Conservation (phyloP, 2,329 filamentous ascomycete genomes). For the Cercospora sp. region DNA sequence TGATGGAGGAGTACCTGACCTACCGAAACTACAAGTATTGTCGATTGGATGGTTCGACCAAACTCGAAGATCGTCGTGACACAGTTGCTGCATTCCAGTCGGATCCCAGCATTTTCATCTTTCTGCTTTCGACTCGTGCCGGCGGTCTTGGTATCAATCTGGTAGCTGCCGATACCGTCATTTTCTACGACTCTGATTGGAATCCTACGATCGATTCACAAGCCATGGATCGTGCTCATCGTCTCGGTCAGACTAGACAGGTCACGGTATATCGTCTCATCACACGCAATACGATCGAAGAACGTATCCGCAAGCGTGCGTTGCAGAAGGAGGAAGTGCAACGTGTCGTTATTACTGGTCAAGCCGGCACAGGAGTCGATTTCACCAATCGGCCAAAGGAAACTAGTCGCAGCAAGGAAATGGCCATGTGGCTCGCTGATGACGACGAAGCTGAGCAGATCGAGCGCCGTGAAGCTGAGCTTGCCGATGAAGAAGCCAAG, state of each 20-base stretch:
- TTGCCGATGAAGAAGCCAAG: conserved; percentile 64
- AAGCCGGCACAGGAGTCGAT: conserved; percentile 69
- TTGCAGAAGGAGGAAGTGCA: conserved; percentile 98
- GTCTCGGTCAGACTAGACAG: conserved; percentile 91
- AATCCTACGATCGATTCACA: conserved; percentile 98
- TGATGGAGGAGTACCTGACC: conserved; percentile 98
- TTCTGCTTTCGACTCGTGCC: conserved; percentile 90
- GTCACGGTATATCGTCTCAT: conserved; percentile 98
- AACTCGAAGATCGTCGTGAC: conserved; percentile 93
- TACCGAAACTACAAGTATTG: conserved; percentile 99
- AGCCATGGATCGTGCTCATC: conserved; percentile 98
- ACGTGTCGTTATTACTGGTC: conserved; percentile 91
- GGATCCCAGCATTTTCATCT: conserved; percentile 91
- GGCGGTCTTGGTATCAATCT: conserved; percentile 98
- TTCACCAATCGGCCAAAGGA: conserved; percentile 86
- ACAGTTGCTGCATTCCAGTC: conserved; percentile 97
- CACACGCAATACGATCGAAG: conserved; percentile 93
- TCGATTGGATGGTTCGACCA: conserved; percentile 92
- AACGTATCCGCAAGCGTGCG: conserved; percentile 94
- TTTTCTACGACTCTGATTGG: conserved; percentile 99
- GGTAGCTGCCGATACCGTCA: conserved; percentile 94
- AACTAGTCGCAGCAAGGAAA: conserved; percentile 96
- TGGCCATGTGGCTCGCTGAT: conserved; percentile 97
- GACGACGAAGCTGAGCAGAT: conserved; percentile 95
- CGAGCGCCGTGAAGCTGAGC: conserved; percentile 85